phyloP scores from a whole-genome alignment of 2,329 filamentous ascomycete species.

The Cyphellophora europaea region DNA sequence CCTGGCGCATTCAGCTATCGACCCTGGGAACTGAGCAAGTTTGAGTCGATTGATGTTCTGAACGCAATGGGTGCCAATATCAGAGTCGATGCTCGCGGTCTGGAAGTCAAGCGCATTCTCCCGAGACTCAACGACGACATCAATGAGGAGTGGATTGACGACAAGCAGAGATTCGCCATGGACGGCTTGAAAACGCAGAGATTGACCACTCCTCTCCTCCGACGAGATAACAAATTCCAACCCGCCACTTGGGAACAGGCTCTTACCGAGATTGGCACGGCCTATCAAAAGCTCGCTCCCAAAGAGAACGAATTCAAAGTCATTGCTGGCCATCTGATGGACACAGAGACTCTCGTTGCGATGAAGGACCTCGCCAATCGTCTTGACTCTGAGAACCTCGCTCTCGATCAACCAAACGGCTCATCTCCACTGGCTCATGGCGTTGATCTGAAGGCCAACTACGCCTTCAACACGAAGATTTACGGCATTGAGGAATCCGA shows the following conservation, averaged over 20 bases:
- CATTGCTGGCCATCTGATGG: conserved; percentile 80
- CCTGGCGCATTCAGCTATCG: conserved; percentile 95
- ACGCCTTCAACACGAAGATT: conserved; percentile 93
- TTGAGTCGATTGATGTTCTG: conserved; percentile 89
- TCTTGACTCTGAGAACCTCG: conserved; percentile 91
- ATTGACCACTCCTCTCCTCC: conserved; percentile 83
- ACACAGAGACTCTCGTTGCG: conserved; percentile 87
- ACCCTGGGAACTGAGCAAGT: conserved; percentile 94
- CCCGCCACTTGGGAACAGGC: conserved; percentile 94
- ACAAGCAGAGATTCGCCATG: conserved; percentile 93
- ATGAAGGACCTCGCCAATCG: conserved; percentile 97
- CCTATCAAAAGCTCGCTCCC: conserved; percentile 68
- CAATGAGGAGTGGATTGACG: conserved; percentile 99
- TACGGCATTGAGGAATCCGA: conserved; percentile 91
- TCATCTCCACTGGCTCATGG: conserved; percentile 81
- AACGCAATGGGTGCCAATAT: conserved; percentile 92
- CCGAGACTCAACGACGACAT: conserved; percentile 94
- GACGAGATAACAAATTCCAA: conserved; percentile 81
- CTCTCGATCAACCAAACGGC: conserved; percentile 80
- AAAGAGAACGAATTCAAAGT: conserved; percentile 94
- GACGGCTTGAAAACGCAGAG: conserved; percentile 95
- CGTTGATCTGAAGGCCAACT: conserved; percentile 87
- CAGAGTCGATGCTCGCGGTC: conserved; percentile 80
- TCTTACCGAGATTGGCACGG: conserved; percentile 73
- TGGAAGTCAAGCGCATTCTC: conserved; percentile 92